Percentiles rank a stretch among this genome's conserved stretches.
Evolutionary conservation across 805 yeast species (phyloP).

Genomic region (Wickerhamomyces tratensis): DNA sequence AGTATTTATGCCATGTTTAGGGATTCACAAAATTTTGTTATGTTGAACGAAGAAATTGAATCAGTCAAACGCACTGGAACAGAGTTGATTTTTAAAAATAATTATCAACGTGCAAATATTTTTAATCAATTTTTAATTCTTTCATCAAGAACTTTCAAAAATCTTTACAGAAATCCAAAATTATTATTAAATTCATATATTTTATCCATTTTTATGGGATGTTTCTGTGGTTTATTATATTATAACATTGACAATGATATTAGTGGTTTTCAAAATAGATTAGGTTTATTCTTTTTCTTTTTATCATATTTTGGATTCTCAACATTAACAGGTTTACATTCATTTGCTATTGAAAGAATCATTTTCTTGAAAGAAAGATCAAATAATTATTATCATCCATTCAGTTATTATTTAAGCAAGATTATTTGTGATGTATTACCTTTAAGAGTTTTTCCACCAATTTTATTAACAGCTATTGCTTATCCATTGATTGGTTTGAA

Average conservation of each 20-base stretch:
- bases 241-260: constrained; percentile 80
- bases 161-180: constrained; percentile 86
- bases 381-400: constrained; percentile 85
- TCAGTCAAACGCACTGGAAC: constrained; percentile 12
- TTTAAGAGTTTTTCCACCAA: constrained; percentile 85
- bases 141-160: constrained; percentile 82
- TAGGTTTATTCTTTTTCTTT: constrained; percentile 87
- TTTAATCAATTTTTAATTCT: constrained; percentile 61
- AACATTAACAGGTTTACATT: constrained; percentile 82
- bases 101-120: constrained; percentile 39
- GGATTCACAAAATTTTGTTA: constrained; percentile 22
- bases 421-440: constrained; percentile 90
- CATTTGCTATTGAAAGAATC: constrained; percentile 81
- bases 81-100: constrained; percentile 14
- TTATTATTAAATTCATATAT: constrained; percentile 79
- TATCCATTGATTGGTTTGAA: constrained; percentile 89
- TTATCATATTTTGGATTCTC: constrained; percentile 91
- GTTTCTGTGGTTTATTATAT: constrained; percentile 79
- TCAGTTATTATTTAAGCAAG: constrained; percentile 78
- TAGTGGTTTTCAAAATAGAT: constrained; percentile 91
- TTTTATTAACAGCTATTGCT: constrained; percentile 65
- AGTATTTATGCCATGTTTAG: constrained; percentile 20
- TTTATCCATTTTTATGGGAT: constrained; percentile 65
- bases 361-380: constrained; percentile 91
- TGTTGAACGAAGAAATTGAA: constrained; percentile 22